These are phyloP conservation scores for Jaapia argillacea DNA, from an alignment of 768 basidiomycete genomes.

Conservation along the genomic window DNA sequence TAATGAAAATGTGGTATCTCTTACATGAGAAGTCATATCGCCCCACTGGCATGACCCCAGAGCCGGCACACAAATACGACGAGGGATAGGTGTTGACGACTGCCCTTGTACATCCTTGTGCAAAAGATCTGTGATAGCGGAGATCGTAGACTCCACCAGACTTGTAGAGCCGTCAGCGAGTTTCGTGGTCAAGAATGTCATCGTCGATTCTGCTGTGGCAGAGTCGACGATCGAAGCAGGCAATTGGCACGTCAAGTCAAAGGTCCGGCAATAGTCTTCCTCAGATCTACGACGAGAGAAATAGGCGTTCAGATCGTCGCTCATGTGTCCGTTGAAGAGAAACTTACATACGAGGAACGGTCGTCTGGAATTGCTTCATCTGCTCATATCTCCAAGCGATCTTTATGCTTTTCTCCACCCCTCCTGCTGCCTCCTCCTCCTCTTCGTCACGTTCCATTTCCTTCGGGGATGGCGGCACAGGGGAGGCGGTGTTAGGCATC, in stretches of 20 bases:
- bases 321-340: no score
- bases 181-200: no score
- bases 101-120: no score
- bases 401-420: conserved; percentile 58
- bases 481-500: conserved; percentile 29
- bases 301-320: no score
- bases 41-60: conserved; percentile 67
- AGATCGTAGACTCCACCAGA: no score
- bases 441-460: conserved; percentile 32
- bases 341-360: conserved; percentile 46
- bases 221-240: conserved; percentile 38
- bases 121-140: no score
- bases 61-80: conserved; percentile 53
- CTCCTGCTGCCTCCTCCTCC: conserved; percentile 22
- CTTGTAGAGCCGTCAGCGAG: no score
- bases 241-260: conserved; percentile 64
- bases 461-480: conserved; percentile 15
- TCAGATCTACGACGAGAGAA: conserved; percentile 29
- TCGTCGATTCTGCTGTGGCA: no score
- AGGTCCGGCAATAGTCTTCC: conserved; percentile 56
- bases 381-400: conserved; percentile 97
- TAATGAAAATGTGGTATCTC: conserved; percentile 4
- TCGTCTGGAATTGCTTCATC: conserved; percentile 89
- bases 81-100: no score
- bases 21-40: conserved; percentile 39